Conservation (phyloP, 352 stramenopile species). For the Pythium vanterpoolii region DNA sequence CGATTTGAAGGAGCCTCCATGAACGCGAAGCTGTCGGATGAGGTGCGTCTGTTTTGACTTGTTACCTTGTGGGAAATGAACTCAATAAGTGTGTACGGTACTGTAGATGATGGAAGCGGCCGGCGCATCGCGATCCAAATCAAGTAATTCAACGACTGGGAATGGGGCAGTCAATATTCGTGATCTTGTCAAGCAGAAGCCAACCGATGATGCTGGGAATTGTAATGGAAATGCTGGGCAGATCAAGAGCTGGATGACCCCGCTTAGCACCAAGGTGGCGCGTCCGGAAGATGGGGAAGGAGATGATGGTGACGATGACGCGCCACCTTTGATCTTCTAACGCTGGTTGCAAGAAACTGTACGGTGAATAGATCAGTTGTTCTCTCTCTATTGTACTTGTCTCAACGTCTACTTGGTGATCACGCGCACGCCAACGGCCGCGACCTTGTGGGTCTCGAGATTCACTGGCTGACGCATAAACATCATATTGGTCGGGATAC, state of each 20-base stretch:
- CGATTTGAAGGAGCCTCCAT: not conserved
- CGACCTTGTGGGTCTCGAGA: too few species aligned
- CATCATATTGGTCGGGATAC: too few species aligned
- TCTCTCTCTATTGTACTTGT: not conserved
- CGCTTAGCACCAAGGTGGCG: not conserved
- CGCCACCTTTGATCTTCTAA: constrained; percentile 13
- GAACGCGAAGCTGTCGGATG: constrained; percentile 11
- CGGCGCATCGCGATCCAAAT: not conserved
- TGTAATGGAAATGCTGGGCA: not conserved
- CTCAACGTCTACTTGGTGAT: too few species aligned
- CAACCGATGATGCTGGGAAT: not conserved
- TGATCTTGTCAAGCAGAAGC: constrained; percentile 5
- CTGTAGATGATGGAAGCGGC: constrained; percentile 11
- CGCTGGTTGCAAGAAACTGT: not conserved
- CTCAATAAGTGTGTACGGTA: not conserved
- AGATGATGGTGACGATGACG: constrained; percentile 2
- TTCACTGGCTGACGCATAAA: too few species aligned
- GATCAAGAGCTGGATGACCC: not conserved
- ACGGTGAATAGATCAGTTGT: too few species aligned
- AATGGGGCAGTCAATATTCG: constrained; percentile 6
- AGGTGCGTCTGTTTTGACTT: constrained; percentile 5
- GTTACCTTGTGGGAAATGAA: not conserved
- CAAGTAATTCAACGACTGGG: not conserved
- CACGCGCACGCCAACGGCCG: too few species aligned
- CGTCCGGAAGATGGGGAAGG: not conserved